A percentile compares a stretch with the other conserved stretches of the same genome.
Conservation (phyloP, 768 basidiomycete species). For the Suillus variegatus region DNA sequence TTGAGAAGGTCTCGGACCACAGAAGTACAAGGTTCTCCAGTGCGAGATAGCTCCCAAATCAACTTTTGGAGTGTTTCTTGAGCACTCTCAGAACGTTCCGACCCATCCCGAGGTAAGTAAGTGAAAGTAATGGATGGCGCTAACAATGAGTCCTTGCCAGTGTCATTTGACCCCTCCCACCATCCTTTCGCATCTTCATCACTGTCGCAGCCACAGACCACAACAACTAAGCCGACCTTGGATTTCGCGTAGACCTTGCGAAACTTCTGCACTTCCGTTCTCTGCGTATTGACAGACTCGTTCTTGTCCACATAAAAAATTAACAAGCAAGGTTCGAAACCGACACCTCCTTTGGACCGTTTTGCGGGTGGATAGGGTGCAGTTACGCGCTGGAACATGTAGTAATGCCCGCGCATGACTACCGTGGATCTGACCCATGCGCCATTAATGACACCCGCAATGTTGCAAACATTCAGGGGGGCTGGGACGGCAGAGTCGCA, state of each 20-base stretch:
- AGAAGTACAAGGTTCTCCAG: neutral
- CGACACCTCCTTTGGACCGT: neutral
- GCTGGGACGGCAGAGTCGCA: slow-evolving; percentile 9
- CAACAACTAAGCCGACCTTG: slow-evolving; percentile 1
- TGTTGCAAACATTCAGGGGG: slow-evolving; percentile 1
- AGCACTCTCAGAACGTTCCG: neutral
- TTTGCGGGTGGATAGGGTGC: slow-evolving; percentile 5
- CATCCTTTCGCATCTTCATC: slow-evolving; percentile 10
- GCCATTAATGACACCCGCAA: slow-evolving; percentile 5
- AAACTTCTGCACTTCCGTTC: slow-evolving; percentile 6
- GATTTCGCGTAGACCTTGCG: slow-evolving; percentile 8
- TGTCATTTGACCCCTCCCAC: slow-evolving; percentile 7
- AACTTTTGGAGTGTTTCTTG: slow-evolving; percentile 3
- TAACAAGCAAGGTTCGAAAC: slow-evolving; percentile 8
- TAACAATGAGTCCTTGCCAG: neutral
- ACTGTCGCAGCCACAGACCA: slow-evolving; percentile 9
- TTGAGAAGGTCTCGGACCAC: neutral
- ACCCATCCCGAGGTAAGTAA: neutral
- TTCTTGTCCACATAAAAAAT: slow-evolving; percentile 9
- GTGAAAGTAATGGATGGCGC: neutral
- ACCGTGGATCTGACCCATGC: slow-evolving; percentile 8
- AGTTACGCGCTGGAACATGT: slow-evolving; percentile 10
- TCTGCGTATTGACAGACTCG: slow-evolving; percentile 3
- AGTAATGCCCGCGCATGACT: slow-evolving; percentile 6
- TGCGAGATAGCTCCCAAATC: slow-evolving; percentile 3